Evolutionary conservation across 768 basidiomycete species (phyloP).

Genomic region (Cyclocybe cylindracea): DNA sequence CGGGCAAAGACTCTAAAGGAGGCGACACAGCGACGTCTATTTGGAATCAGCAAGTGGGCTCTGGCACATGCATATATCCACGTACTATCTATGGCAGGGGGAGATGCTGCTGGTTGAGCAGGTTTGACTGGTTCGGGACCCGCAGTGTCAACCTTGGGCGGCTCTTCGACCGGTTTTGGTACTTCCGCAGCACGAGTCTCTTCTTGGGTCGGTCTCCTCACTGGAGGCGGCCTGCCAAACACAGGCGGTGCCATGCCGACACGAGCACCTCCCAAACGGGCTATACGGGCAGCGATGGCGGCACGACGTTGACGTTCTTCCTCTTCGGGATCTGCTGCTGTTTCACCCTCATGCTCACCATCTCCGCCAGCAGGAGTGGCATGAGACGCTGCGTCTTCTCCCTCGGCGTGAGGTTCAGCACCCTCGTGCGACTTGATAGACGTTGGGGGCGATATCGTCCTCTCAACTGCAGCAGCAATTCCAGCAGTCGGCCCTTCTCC

Average conservation of each 20-base stretch:
- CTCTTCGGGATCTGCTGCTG: conserved; percentile 53
- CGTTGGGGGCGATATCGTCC: conserved; percentile 37
- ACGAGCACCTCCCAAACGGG: conserved; percentile 83
- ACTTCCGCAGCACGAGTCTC: conserved; percentile 23
- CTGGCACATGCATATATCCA: background rate
- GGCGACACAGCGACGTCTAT: conserved; percentile 6
- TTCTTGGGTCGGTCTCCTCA: conserved; percentile 30
- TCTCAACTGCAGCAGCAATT: conserved; percentile 24
- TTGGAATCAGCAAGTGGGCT: background rate
- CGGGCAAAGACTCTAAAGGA: conserved; percentile 1
- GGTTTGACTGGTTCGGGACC: conserved; percentile 7
- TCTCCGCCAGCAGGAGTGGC: background rate
- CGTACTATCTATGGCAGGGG: conserved; percentile 2
- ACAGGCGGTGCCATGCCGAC: conserved; percentile 80
- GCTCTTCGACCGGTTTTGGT: conserved; percentile 13
- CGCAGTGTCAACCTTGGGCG: conserved; percentile 1
- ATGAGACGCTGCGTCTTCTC: conserved; percentile 10
- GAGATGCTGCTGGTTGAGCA: conserved; percentile 2
- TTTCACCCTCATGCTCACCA: conserved; percentile 14
- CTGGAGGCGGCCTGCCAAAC: conserved; percentile 52
- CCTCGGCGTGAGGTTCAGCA: conserved; percentile 15
- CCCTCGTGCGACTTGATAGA: conserved; percentile 17
- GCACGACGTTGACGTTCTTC: conserved; percentile 81
- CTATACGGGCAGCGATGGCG: conserved; percentile 91
- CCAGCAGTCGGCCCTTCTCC: conserved; percentile 12